A percentile compares a stretch with the other conserved stretches of the same genome.
Evolutionary conservation across 2,329 filamentous ascomycete genomes (phyloP).

Genomic region (Rasamsonia emersonii): DNA sequence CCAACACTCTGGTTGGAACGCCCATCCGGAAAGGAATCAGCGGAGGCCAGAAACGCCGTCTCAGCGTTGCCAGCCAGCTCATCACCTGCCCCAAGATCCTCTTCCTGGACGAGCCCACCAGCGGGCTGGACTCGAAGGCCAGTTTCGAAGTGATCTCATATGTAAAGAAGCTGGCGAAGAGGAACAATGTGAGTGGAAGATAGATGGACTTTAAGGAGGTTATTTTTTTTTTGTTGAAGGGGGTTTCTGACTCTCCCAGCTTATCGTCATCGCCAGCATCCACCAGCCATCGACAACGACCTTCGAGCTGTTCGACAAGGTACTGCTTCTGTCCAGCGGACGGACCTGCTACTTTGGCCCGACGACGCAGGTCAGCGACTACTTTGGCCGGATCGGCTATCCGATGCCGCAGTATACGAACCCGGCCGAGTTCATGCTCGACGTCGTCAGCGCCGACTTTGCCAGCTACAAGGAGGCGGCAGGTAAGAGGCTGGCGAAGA

Average conservation of each 20-base stretch:
- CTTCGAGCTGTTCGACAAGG: slow-evolving; percentile 71
- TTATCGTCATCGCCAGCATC: slow-evolving; percentile 73
- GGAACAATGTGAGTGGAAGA: slow-evolving; percentile 52
- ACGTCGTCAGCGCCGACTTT: slow-evolving; percentile 73
- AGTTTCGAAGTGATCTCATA: slow-evolving; percentile 70
- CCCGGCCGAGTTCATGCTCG: slow-evolving; percentile 70
- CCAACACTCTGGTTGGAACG: slow-evolving; percentile 67
- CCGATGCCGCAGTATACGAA: slow-evolving; percentile 63
- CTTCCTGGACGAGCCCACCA: slow-evolving; percentile 78
- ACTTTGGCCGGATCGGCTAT: slow-evolving; percentile 55
- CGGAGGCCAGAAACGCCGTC: slow-evolving; percentile 73
- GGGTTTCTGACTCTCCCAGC: slow-evolving; percentile 30
- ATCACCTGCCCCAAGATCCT: slow-evolving; percentile 73
- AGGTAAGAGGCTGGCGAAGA: slow-evolving; percentile 42
- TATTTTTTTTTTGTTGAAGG: neutral
- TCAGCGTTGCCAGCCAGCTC: slow-evolving; percentile 71
- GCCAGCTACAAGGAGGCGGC: slow-evolving; percentile 38
- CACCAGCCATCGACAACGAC: slow-evolving; percentile 77
- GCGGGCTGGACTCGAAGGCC: slow-evolving; percentile 69
- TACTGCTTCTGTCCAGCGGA: slow-evolving; percentile 64
- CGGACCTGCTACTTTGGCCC: slow-evolving; percentile 65
- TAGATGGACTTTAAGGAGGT: neutral
- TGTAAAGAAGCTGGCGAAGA: slow-evolving; percentile 56
- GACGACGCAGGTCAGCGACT: slow-evolving; percentile 47
- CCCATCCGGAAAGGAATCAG: slow-evolving; percentile 75